Evolutionary conservation across 2,329 filamentous ascomycete species (phyloP), one percentile per base, ranked within the genome.

Genomic region (Chaetomium sp.): DNA sequence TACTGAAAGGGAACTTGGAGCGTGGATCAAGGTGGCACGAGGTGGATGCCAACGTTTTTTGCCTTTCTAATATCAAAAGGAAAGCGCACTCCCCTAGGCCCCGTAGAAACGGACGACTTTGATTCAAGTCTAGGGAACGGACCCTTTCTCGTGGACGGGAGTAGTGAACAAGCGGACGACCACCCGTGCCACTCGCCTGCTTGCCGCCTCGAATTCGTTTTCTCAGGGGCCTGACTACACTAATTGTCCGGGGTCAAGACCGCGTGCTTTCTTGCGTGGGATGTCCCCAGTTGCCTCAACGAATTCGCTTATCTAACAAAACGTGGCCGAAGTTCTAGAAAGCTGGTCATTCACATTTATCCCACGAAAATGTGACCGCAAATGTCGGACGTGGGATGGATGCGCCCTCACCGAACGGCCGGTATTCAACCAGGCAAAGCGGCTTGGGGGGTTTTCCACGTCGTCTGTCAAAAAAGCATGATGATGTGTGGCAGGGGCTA

Each of bases 401-500:
- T 35, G 38, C 9, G 19, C 14, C 34, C n/a, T 27, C 19, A 27
- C 19, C 19, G 52, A 14, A 14, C 35, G 33, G 40, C 14, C 47
- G 51, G 46, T 50, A 42, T 51, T 47, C 51, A 53, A 49, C 52
- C 45, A 42, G 50, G 52, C 35, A 50, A 51, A 55, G 48, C 48
- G 47, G 51, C 41, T 12, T 48, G 49, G 32, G 33, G 8, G 27
- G 46, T 36, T 51, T 44, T 50, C 42, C 38, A 42, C 45, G 12
- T 45, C 41, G 5, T 49, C 50, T 4, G 42, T 51, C 43, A 14
- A 47, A 53, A 53, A 53, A 55, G 40, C 56, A 63, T 62, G 62
- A 63, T 62, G 62, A 64, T 64, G 59, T 57, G 61, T 61, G 55
- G 56, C 61, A 63, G 59, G 61, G 62, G 60, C 61, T 37, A 52